Evolutionary conservation across 306 rosid genomes (phyloP).

Genomic region (Morella rubra): DNA sequence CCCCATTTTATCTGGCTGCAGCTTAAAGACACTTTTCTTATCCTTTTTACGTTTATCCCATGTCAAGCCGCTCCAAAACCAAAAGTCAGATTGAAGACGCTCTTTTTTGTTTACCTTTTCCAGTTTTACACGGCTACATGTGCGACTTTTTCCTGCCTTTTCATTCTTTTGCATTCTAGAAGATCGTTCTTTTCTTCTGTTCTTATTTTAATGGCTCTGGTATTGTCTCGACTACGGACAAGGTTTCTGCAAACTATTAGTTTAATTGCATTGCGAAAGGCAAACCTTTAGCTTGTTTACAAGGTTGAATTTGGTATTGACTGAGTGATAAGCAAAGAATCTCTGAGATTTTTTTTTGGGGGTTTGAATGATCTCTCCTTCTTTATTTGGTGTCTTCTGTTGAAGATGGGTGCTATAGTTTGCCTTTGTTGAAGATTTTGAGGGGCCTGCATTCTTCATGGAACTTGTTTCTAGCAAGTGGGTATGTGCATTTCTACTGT

Average conservation of each 20-base stretch:
- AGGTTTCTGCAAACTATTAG: constrained; percentile 23
- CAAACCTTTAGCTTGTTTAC: constrained; percentile 46
- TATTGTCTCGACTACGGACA: constrained; percentile 25
- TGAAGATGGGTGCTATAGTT: constrained; percentile 45
- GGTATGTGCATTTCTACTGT: constrained; percentile 55
- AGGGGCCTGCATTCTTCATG: constrained; percentile 58
- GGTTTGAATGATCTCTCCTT: constrained; percentile 34
- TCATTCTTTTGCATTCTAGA: constrained; percentile 23
- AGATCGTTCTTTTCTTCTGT: constrained; percentile 47
- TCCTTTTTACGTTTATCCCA: not conserved
- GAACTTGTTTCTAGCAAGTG: constrained; percentile 66
- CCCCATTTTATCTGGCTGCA: too few relatives aligned
- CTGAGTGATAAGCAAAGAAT: constrained; percentile 53
- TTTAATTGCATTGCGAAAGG: constrained; percentile 27
- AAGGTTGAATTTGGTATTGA: constrained; percentile 60
- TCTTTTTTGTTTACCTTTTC: constrained; percentile 25
- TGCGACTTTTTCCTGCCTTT: constrained; percentile 36
- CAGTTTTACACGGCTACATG: constrained; percentile 11
- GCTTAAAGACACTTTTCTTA: not conserved
- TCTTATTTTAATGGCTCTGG: constrained; percentile 26
- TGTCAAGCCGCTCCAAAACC: constrained; percentile 8
- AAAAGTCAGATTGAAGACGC: constrained; percentile 22
- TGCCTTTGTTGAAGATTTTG: constrained; percentile 36
- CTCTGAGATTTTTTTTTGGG: constrained; percentile 31
- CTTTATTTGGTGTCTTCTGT: constrained; percentile 26